Evolutionary conservation across 495 filamentous ascomycete species (phyloP), one percentile per base, ranked within the genome.

Genomic region (Tuber aestivum): DNA sequence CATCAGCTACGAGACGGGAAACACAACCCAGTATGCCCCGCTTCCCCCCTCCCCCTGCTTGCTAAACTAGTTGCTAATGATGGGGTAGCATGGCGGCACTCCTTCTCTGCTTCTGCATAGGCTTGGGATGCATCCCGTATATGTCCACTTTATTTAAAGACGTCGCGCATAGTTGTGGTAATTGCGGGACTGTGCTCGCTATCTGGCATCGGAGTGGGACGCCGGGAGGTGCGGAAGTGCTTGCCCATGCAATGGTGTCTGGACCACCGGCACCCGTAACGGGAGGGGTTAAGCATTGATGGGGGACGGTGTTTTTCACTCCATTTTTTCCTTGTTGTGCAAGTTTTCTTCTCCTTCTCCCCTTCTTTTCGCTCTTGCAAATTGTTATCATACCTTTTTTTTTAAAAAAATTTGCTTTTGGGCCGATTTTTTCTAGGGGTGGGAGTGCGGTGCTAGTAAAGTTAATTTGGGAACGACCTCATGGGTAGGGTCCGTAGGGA

Each of bases 161-260:
- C 35, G 78, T 81, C 23, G 41, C 71, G 41, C 79, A 81, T 71
- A 72, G 32, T 27, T 81, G 79, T 42, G 61, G 72, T 3, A 74
- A 40, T 37, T 81, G 79, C 20, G 70, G 61, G 10, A 37, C 21
- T n/a, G 32, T 70, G 37, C 41, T 81, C 45, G 78, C 78, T 0
- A 12, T 81, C 1, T 81, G 79, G 79, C 79, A 80, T 69, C 70
- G 78, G 72, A 78, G 78, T 37, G 79, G 75, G 0, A 2, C 56
- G 14, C n/a, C 50, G 3, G 78, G 75, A 16, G 50, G 2, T 61
- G 45, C 56, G 1, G 79, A 81, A 69, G 72, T 81, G n/a, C 7
- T 81, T 14, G 75, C 45, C 5, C 32, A 81, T 56, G 48, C 72
- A 7, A 16, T 32, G 16, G 14, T 27, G 56, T 6, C 56, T 5